Evolutionary conservation across 1,139 yeast genomes (phyloP).

Genomic region (Hyphopichia khmerensis): DNA sequence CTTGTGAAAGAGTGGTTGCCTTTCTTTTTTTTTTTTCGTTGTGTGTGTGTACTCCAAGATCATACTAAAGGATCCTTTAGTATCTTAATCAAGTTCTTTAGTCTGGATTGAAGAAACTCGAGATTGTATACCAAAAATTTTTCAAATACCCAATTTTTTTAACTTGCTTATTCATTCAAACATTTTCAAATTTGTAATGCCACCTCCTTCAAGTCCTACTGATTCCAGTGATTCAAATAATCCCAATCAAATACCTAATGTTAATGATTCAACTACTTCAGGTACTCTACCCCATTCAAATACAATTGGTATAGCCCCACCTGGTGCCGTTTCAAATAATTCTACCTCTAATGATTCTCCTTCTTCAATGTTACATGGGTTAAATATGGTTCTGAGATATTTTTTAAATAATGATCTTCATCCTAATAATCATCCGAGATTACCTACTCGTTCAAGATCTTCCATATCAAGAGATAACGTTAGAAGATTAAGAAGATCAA

Average conservation of each 20-base stretch:
- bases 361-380: neutral
- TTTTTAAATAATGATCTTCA: conserved; percentile 1
- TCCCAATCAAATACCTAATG: neutral
- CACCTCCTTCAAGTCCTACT: neutral
- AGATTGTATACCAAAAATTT: no score
- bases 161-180: no score
- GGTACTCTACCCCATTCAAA: neutral
- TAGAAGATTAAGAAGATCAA: no score
- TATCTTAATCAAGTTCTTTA: no score
- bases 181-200: no score
- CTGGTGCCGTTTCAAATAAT: neutral
- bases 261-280: neutral
- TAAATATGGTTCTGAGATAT: neutral
- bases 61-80: no score
- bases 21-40: no score
- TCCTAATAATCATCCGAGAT: neutral
- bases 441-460: neutral
- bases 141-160: no score
- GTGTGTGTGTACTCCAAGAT: no score
- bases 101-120: no score
- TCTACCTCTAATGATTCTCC: neutral
- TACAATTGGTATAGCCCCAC: neutral
- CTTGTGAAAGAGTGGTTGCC: no score
- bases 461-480: no score
- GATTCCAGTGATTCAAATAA: neutral